Conservation (phyloP, 257 asterid genomes). For the Thymus quinquecostatus region DNA sequence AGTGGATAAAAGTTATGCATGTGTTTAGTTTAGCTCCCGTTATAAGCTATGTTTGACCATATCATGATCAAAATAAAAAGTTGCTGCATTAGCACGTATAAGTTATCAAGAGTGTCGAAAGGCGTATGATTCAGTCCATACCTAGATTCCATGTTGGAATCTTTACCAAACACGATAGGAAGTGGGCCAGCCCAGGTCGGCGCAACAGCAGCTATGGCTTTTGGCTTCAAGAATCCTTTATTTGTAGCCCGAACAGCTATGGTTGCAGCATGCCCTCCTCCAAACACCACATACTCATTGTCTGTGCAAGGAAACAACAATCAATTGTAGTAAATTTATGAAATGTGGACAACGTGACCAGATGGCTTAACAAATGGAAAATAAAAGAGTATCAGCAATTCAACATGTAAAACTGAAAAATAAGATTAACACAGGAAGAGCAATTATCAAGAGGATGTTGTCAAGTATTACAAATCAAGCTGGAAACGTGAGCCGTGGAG, state of each 20-base stretch:
- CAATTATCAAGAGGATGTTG: background rate
- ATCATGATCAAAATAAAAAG: background rate
- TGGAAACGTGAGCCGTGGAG: background rate
- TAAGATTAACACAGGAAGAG: background rate
- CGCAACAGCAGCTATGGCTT: conserved; percentile 90
- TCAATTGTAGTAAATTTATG: conserved; percentile 26
- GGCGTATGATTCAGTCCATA: conserved; percentile 29
- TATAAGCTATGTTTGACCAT: conserved; percentile 17
- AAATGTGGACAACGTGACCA: conserved; percentile 20
- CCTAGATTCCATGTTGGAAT: conserved; percentile 90
- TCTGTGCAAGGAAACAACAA: conserved; percentile 43
- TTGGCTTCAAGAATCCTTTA: conserved; percentile 75
- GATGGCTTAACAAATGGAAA: background rate
- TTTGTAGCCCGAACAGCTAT: conserved; percentile 81
- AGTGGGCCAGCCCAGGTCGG: conserved; percentile 99
- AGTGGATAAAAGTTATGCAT: background rate
- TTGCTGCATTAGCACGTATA: background rate
- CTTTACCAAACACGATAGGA: conserved; percentile 90
- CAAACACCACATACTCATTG: conserved; percentile 72
- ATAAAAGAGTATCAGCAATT: conserved; percentile 13
- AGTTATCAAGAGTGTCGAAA: conserved; percentile 1
- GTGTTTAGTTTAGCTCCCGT: background rate
- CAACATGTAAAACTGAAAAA: background rate
- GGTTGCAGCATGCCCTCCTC: conserved; percentile 99
- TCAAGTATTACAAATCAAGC: background rate